phyloP scores from a whole-genome alignment of 352 stramenopile genomes.

The Thalassiosira sp. region DNA sequence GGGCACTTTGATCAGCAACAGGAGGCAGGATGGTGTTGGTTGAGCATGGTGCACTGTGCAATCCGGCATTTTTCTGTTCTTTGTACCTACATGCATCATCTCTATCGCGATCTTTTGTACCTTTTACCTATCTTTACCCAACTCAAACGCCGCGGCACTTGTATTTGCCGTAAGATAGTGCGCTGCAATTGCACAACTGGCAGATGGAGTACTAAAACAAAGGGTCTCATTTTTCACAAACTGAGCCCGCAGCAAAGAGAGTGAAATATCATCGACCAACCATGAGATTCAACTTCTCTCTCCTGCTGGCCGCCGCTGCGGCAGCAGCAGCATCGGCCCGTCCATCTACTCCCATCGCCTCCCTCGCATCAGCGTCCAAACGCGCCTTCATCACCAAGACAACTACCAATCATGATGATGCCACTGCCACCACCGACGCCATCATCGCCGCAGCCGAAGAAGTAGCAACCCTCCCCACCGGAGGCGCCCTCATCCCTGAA shows the following conservation, averaged over 20 bases:
- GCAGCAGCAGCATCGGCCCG: conserved; percentile 4
- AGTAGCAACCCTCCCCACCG: background rate
- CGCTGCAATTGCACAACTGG: too few species aligned
- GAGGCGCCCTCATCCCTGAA: background rate
- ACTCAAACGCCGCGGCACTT: too few species aligned
- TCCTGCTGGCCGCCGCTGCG: conserved; percentile 10
- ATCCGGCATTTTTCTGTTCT: too few species aligned
- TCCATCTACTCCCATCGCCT: background rate
- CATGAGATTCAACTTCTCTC: conserved; percentile 34
- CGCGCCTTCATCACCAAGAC: background rate
- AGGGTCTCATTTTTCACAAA: background rate
- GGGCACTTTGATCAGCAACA: too few species aligned
- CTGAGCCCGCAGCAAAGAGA: background rate
- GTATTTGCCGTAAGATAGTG: too few species aligned
- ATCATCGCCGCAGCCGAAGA: background rate
- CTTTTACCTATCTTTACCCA: too few species aligned
- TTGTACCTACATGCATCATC: too few species aligned
- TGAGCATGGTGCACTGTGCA: too few species aligned
- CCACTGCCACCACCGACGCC: background rate
- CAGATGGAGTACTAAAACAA: too few species aligned
- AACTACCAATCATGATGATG: background rate
- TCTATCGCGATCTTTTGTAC: too few species aligned
- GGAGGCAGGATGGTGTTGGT: too few species aligned
- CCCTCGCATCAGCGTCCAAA: background rate
- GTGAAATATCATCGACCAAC: background rate